These are phyloP conservation scores for Neurospora terricola DNA, from an alignment of 495 filamentous ascomycete species.

Conservation along the genomic window DNA sequence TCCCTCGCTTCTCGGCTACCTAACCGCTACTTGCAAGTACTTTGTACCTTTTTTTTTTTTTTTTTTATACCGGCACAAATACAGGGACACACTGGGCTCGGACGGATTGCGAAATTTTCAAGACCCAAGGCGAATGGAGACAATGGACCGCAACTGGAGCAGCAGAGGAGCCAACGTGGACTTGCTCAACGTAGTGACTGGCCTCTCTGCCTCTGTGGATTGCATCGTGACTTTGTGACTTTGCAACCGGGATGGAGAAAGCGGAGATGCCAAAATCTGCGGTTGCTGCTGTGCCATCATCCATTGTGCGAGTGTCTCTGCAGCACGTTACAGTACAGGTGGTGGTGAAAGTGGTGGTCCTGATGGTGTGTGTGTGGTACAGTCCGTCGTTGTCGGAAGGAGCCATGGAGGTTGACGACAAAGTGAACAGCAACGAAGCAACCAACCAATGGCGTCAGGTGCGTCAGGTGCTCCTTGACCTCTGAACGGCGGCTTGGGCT, in stretches of 20 bases:
- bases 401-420: background rate
- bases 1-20: background rate
- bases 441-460: background rate
- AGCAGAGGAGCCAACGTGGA: background rate
- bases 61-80: background rate
- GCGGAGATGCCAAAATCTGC: background rate
- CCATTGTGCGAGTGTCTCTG: background rate
- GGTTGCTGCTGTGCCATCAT: background rate
- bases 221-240: background rate
- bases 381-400: background rate
- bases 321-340: background rate
- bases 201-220: background rate
- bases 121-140: background rate
- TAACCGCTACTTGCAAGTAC: background rate
- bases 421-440: background rate
- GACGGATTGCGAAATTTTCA: background rate
- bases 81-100: background rate
- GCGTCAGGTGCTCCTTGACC: background rate
- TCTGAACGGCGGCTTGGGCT: background rate
- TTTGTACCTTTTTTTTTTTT: background rate
- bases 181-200: background rate
- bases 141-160: background rate
- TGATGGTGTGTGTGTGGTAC: background rate
- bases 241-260: background rate
- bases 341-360: background rate